These are phyloP conservation scores for Lanmaoa rubissima DNA, from an alignment of 768 basidiomycete genomes.

Conservation along the genomic window DNA sequence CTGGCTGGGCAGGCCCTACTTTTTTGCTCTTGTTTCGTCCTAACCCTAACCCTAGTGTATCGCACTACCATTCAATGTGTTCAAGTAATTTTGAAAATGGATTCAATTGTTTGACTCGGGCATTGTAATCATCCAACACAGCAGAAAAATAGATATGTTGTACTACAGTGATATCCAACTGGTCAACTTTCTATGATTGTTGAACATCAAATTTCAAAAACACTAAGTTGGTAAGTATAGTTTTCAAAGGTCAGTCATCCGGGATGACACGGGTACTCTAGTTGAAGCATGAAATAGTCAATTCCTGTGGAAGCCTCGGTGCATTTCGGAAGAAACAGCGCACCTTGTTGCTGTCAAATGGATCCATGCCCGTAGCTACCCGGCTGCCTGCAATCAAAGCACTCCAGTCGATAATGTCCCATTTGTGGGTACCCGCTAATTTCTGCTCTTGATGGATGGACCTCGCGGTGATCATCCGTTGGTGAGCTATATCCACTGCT, in stretches of 20 bases:
- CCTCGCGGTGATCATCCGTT: slow-evolving; percentile 76
- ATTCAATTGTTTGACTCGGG: neutral
- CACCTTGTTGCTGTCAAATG: slow-evolving; percentile 38
- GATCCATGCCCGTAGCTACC: slow-evolving; percentile 66
- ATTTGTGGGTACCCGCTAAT: slow-evolving; percentile 45
- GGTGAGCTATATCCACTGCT: slow-evolving; percentile 65
- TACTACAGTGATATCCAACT: neutral
- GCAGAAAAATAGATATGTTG: neutral
- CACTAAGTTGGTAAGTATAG: neutral
- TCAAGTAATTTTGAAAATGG: too few relatives aligned
- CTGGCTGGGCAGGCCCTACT: slow-evolving; percentile 47
- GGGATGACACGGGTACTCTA: slow-evolving; percentile 24
- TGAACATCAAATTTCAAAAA: neutral
- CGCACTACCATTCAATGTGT: too few relatives aligned
- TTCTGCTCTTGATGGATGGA: slow-evolving; percentile 58
- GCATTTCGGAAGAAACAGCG: neutral
- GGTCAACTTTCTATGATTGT: neutral
- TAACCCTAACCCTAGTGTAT: slow-evolving; percentile 48
- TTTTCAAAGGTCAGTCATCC: slow-evolving; percentile 14
- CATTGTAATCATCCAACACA: neutral
- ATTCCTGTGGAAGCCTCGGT: neutral
- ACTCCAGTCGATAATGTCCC: slow-evolving; percentile 78
- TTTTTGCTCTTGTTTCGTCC: slow-evolving; percentile 30
- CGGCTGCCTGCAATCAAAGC: slow-evolving; percentile 75
- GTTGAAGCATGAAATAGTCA: neutral